Percentiles rank a stretch among this genome's conserved stretches.
These are phyloP conservation scores for Pseudozyma sp. DNA, from an alignment of 1,284 basidiomycete genomes.

Conservation along the genomic window DNA sequence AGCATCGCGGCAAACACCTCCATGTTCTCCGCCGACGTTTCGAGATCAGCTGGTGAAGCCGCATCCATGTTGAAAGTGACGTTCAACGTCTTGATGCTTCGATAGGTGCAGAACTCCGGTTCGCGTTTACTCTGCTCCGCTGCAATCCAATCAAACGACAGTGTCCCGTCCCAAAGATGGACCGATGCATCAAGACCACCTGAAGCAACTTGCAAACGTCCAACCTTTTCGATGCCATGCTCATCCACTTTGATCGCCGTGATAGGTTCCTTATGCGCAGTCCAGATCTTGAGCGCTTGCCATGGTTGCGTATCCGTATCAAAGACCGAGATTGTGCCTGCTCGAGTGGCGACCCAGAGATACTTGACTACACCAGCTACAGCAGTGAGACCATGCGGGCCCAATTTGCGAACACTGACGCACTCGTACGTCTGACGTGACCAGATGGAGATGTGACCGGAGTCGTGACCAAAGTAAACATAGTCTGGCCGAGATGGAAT, in stretches of 20 bases:
- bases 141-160: slow-evolving; percentile 88
- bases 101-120: slow-evolving; percentile 81
- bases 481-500: slow-evolving; percentile 77
- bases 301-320: slow-evolving; percentile 76
- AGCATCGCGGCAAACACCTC: slow-evolving; percentile 53
- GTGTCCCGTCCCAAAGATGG: slow-evolving; percentile 88
- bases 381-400: slow-evolving; percentile 53
- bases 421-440: slow-evolving; percentile 49
- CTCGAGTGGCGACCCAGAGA: slow-evolving; percentile 86
- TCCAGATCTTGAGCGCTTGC: slow-evolving; percentile 89
- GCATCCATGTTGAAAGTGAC: slow-evolving; percentile 95
- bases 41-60: slow-evolving; percentile 80
- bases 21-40: slow-evolving; percentile 58
- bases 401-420: slow-evolving; percentile 45
- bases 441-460: slow-evolving; percentile 74
- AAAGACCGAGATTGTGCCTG: slow-evolving; percentile 85
- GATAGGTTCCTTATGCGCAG: slow-evolving; percentile 80
- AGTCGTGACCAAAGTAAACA: slow-evolving; percentile 93
- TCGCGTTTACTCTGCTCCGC: slow-evolving; percentile 81
- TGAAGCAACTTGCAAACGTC: slow-evolving; percentile 79
- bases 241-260: slow-evolving; percentile 77
- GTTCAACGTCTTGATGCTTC: slow-evolving; percentile 82
- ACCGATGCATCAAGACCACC: slow-evolving; percentile 81
- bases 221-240: slow-evolving; percentile 40
- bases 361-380: slow-evolving; percentile 59